Evolutionary conservation across 169 alveolate species (phyloP), one percentile per base, ranked within the genome.

Genomic region (Plasmodium gonderi): DNA sequence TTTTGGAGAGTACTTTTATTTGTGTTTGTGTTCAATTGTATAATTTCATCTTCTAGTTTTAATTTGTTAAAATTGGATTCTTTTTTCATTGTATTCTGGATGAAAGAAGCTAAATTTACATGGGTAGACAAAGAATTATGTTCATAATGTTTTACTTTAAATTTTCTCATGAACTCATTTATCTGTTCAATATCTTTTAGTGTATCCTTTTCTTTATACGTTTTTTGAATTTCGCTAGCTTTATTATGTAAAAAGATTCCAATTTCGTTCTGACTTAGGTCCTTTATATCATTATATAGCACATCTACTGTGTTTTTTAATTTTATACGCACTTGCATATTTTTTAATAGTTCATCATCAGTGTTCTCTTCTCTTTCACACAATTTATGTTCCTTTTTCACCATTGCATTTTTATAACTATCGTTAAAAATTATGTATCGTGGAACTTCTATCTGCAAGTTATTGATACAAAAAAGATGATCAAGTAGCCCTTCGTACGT

Each of bases 101-200:
- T 79, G 90, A 93, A 96, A 40, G 98, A 96, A 75, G 98, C 98
- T 11, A 97, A 91, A 67, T 97, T 97, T 29, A 97, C 97, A 91
- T 97, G 99, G 0, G 95, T 95, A 3, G 98, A 94, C 26, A 97
- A 96, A n/a, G 97, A 96, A 20, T 96, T 94, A 80, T 97, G 98
- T 72, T 97, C 98, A 91, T 91, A 94, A 82, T 97, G 99, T 75
- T 96, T 95, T 33, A 75, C 94, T 80, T 97, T 97, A 94, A 97
- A 95, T 85, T 95, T 96, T 69, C 95, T 94, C 90, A 97, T 96
- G 80, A 96, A 97, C 20, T 94, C 97, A 65, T 96, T 97, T 68
- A 97, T 97, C 76, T 96, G 97, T 40, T 95, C 95, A 9, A 97
- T 96, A 64, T 97, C 96, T 42, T 96, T 93, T 68, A 97, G 95